Evolutionary conservation across 371 early-diverging fungal species (phyloP), one percentile per base, ranked within the genome.

Genomic region (Mucor plumbeus): DNA sequence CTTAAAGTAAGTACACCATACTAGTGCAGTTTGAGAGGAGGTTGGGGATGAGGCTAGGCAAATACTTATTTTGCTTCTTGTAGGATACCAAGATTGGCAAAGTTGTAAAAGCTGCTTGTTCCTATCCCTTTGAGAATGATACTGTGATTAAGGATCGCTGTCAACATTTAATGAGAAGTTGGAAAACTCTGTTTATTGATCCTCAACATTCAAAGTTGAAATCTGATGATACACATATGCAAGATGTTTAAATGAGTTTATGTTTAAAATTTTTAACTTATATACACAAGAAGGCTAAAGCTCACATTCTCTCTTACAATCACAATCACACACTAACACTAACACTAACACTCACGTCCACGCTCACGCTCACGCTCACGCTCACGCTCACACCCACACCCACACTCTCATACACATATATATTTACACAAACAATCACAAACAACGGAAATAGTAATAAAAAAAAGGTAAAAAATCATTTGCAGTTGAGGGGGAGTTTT

Each of bases 11-110:
- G 67, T 39, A 9, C 10, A 21, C 26, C 1, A 54, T 54, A 7
- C 11, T n/a, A 5, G 39, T 26, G 26, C 26, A 26, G 26, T 26
- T 40, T 31, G 35, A 7, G 19, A 38, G 47, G 14, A 10, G 14
- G 11, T 35, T 11, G 17, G 4, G 38, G 21, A 19, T 21, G 21
- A 11, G 43, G 21, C 26, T 26, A 26, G 48, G 7, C 21, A 56
- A 11, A 47, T 34, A 36, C 21, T 64, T 3, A 26, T 39, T 39
- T n/a, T 17, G 38, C 26, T n/a, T 26, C 1, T 50, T 53, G 19
- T 59, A 44, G 84, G 82, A 81, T 65, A 84, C 84, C 69, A 84
- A 84, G 63, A 80, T 84, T 63, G 82, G 80, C 61, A 78, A 80
- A 59, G 84, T 84, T 9, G 77, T 84, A 26, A 84, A 81, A 57